Conservation (phyloP, 441 rosid genomes). For the Metrosideros polymorpha region DNA sequence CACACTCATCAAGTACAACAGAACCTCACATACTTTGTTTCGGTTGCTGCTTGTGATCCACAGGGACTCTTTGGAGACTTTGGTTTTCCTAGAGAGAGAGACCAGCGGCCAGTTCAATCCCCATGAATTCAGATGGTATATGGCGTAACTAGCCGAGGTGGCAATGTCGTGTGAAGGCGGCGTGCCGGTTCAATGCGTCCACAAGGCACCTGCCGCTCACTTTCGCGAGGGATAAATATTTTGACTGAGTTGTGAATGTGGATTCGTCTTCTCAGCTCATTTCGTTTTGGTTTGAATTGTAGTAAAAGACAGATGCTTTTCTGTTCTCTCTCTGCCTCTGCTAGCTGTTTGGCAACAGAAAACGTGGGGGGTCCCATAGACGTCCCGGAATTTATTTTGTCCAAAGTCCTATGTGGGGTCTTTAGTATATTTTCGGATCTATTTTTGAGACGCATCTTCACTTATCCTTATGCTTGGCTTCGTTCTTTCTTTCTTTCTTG, state of each 20-base stretch:
- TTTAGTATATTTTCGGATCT: background rate
- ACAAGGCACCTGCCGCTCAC: background rate
- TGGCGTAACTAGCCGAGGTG: background rate
- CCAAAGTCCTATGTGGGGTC: background rate
- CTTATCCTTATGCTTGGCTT: background rate
- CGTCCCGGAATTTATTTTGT: background rate
- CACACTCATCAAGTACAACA: background rate
- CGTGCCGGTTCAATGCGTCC: background rate
- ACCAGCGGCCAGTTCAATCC: slow-evolving; percentile 1
- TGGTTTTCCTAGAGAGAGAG: slow-evolving; percentile 35
- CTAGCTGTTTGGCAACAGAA: background rate
- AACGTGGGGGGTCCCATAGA: background rate
- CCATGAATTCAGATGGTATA: background rate
- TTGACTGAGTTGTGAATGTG: background rate
- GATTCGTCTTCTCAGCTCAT: background rate
- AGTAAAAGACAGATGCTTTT: background rate
- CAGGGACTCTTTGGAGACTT: slow-evolving; percentile 58
- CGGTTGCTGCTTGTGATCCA: background rate
- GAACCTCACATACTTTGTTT: background rate
- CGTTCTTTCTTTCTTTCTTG: background rate
- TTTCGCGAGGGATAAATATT: background rate
- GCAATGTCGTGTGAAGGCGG: background rate
- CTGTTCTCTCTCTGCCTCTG: background rate
- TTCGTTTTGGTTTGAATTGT: background rate
- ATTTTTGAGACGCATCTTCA: background rate